Conservation (phyloP, 2,329 filamentous ascomycete genomes). For the Clonostachys solani region DNA sequence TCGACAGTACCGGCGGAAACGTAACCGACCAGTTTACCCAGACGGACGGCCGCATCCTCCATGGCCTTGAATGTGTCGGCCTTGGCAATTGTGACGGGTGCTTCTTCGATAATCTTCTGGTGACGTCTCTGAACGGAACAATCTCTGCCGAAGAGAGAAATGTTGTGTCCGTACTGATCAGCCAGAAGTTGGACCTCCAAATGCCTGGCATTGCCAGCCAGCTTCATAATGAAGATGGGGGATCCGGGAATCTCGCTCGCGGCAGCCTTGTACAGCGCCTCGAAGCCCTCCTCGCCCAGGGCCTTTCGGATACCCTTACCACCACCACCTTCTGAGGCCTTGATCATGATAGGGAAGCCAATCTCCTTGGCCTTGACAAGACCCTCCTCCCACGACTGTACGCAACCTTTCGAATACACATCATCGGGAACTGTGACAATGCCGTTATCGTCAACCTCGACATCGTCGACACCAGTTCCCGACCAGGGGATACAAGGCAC, state of each 20-base stretch:
- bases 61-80: conserved; percentile 86
- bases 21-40: conserved; percentile 93
- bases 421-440: conserved; percentile 90
- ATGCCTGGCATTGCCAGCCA: conserved; percentile 93
- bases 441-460: conserved; percentile 72
- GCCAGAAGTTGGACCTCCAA: conserved; percentile 95
- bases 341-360: conserved; percentile 99
- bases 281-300: conserved; percentile 77
- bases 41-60: conserved; percentile 93
- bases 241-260: conserved; percentile 97
- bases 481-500: conserved; percentile 99
- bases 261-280: conserved; percentile 86
- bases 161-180: conserved; percentile 99
- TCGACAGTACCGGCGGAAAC: conserved; percentile 98
- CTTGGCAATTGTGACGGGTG: conserved; percentile 94
- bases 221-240: conserved; percentile 99
- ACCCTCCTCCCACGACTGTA: conserved; percentile 84
- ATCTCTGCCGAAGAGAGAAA: conserved; percentile 96
- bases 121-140: conserved; percentile 97
- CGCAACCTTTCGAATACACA: conserved; percentile 87
- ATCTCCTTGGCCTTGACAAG: conserved; percentile 82
- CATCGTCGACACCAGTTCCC: conserved; percentile 81
- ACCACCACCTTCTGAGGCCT: conserved; percentile 98
- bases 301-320: conserved; percentile 99
- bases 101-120: conserved; percentile 99